phyloP scores from a whole-genome alignment of 169 alveolate genomes.

The Eimeria praecox region DNA sequence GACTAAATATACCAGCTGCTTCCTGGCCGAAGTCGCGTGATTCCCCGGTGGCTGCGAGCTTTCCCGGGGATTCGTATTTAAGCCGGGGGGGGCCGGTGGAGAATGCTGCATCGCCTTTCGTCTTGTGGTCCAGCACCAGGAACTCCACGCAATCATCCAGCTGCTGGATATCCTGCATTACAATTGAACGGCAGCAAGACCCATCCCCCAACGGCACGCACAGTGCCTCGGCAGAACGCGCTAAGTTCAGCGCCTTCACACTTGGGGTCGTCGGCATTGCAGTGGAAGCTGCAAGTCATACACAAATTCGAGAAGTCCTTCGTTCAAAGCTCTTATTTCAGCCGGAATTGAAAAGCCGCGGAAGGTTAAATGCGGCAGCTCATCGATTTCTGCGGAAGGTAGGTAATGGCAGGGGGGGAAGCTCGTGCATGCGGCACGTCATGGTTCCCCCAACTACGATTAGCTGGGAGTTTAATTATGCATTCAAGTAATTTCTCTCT shows the following conservation, averaged over 20 bases:
- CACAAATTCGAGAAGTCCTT: background rate
- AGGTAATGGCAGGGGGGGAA: background rate
- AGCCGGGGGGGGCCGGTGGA: slow-evolving; percentile 39
- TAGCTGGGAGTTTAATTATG: background rate
- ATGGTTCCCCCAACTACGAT: background rate
- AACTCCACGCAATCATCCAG: slow-evolving; percentile 75
- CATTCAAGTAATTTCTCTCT: background rate
- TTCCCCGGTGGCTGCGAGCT: background rate
- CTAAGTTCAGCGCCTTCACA: slow-evolving; percentile 59
- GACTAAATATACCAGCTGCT: background rate
- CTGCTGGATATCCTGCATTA: slow-evolving; percentile 37
- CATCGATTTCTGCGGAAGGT: background rate
- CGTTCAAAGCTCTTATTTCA: background rate
- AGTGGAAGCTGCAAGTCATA: background rate
- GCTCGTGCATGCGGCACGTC: background rate
- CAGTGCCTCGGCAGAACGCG: slow-evolving; percentile 56
- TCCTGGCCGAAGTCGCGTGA: background rate
- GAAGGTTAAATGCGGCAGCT: background rate
- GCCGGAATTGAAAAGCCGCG: background rate
- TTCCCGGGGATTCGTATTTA: slow-evolving; percentile 12
- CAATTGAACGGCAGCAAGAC: slow-evolving; percentile 37
- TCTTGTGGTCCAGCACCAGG: slow-evolving; percentile 55
- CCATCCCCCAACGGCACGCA: slow-evolving; percentile 63
- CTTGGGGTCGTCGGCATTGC: background rate
- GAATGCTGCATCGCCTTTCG: slow-evolving; percentile 36